Evolutionary conservation across 345 rosid species (phyloP).

Genomic region (Triadica sebifera): DNA sequence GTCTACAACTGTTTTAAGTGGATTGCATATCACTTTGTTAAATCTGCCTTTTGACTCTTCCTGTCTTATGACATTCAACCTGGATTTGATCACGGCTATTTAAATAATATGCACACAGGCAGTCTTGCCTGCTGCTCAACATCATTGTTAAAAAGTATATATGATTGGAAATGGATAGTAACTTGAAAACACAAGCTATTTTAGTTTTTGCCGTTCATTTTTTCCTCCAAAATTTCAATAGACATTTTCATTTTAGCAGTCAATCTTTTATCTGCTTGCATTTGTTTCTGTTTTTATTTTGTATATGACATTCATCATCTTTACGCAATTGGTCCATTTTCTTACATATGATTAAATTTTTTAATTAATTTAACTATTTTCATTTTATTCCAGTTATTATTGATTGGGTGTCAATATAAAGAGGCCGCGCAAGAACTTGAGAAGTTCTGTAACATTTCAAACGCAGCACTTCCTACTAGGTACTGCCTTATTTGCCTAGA

Average conservation of each 20-base stretch:
- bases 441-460: slow-evolving; percentile 43
- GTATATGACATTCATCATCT: background rate
- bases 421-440: slow-evolving; percentile 62
- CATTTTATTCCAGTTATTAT: slow-evolving; percentile 52
- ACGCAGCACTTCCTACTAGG: slow-evolving; percentile 57
- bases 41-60: background rate
- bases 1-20: no score
- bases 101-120: background rate
- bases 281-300: background rate
- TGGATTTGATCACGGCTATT: background rate
- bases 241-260: background rate
- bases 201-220: background rate
- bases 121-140: background rate
- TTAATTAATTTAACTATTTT: background rate
- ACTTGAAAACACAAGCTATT: background rate
- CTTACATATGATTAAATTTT: background rate
- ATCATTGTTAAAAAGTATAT: background rate
- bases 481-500: slow-evolving; percentile 20
- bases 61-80: background rate
- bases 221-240: background rate
- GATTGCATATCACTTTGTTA: background rate
- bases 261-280: background rate
- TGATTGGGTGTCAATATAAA: slow-evolving; percentile 59
- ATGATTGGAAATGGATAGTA: no score
- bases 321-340: background rate